phyloP scores from a whole-genome alignment of 179 eudicot species.

The Spergularia azorica region DNA sequence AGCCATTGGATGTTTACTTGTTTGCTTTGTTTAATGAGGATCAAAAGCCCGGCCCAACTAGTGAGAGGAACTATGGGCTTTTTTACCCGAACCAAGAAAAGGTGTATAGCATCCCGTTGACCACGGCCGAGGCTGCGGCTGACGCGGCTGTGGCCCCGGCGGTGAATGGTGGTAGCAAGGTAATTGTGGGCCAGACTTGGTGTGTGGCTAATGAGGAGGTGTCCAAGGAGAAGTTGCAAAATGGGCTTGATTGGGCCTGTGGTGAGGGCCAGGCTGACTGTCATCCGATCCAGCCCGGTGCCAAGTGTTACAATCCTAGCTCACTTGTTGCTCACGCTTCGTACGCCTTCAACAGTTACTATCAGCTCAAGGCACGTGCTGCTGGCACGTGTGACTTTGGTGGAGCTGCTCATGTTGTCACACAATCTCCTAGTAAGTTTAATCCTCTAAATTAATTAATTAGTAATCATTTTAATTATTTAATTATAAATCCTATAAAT shows the following conservation, averaged over 20 bases:
- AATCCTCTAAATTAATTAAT: background rate
- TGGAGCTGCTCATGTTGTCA: constrained; percentile 80
- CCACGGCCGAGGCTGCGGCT: constrained; percentile 22
- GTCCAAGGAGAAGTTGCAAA: constrained; percentile 53
- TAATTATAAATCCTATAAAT: too few species aligned
- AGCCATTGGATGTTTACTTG: constrained; percentile 50
- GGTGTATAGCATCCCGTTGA: constrained; percentile 62
- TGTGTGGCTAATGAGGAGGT: constrained; percentile 77
- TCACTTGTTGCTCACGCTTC: constrained; percentile 82
- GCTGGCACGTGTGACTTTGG: constrained; percentile 85
- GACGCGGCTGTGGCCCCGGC: constrained; percentile 27
- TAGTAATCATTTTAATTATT: background rate
- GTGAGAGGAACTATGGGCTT: constrained; percentile 80
- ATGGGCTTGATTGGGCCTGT: constrained; percentile 81
- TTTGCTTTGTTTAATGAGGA: constrained; percentile 87
- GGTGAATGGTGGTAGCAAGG: constrained; percentile 33
- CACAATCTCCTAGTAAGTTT: constrained; percentile 80
- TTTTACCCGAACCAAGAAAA: constrained; percentile 66
- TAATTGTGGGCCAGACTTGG: constrained; percentile 64
- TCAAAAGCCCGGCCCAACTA: constrained; percentile 70
- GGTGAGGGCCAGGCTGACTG: constrained; percentile 98
- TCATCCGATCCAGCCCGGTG: constrained; percentile 69
- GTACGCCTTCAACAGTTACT: constrained; percentile 90
- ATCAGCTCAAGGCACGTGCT: constrained; percentile 62
- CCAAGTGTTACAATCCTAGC: constrained; percentile 71